Percentiles rank a stretch among this genome's conserved stretches.
Conservation (phyloP, 495 filamentous ascomycete species). For the Xylaria flabelliformis region DNA sequence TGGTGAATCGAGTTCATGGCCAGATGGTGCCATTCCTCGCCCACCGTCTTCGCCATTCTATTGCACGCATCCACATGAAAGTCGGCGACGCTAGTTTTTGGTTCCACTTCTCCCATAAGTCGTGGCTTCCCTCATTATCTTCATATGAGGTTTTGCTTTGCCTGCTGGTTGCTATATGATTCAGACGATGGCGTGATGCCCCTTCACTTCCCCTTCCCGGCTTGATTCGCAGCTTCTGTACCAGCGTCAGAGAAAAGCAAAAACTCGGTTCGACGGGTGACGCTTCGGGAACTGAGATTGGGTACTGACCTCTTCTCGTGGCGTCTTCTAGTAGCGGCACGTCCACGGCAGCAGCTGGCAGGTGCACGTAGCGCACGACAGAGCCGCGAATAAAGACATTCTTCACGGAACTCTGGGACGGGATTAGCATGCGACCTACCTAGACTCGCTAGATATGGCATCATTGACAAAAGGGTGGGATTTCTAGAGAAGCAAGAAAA, state of each 20-base stretch:
- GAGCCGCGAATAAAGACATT: slow-evolving; percentile 98
- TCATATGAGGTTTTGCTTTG: neutral
- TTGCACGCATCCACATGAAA: neutral
- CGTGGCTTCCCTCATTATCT: neutral
- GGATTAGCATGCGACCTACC: neutral
- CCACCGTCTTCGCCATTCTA: neutral
- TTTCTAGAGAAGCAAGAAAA: neutral
- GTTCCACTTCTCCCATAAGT: neutral
- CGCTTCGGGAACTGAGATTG: neutral
- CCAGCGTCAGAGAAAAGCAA: slow-evolving; percentile 8
- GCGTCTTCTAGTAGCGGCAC: slow-evolving; percentile 93
- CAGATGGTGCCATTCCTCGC: neutral
- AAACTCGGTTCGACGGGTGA: neutral
- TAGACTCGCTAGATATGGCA: neutral
- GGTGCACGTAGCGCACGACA: slow-evolving; percentile 93
- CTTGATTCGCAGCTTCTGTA: slow-evolving; percentile 52
- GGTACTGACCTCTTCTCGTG: slow-evolving; percentile 80
- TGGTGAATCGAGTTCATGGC: neutral
- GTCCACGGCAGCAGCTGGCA: slow-evolving; percentile 88
- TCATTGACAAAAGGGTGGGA: neutral
- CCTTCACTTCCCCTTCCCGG: slow-evolving; percentile 52
- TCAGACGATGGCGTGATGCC: neutral
- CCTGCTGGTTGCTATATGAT: neutral
- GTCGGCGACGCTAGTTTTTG: neutral
- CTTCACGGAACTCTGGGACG: slow-evolving; percentile 76